Conservation (phyloP, 2,329 filamentous ascomycete species). For the Drechslerella dactyloides region DNA sequence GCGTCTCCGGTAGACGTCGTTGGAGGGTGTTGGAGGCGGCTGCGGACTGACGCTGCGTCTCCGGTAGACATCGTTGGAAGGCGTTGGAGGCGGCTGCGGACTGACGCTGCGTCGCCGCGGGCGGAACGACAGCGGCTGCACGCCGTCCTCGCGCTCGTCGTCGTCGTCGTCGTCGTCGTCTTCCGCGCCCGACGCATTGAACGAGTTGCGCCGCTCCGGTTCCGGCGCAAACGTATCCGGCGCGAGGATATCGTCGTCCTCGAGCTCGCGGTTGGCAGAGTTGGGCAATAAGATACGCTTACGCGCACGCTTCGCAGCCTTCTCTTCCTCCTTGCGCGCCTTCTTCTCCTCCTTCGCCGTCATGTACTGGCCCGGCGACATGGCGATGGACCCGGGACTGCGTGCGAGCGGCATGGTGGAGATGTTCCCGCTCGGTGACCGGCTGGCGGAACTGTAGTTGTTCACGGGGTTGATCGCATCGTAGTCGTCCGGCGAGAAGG, state of each 20-base stretch:
- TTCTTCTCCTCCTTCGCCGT: conserved; percentile 48
- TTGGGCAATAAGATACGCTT: conserved; percentile 52
- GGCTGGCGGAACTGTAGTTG: conserved; percentile 17
- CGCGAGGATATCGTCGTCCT: conserved; percentile 53
- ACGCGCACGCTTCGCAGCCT: conserved; percentile 51
- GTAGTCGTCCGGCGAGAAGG: conserved; percentile 54
- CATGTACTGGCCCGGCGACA: conserved; percentile 45
- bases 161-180: conserved; percentile 3
- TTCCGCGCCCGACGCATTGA: conserved; percentile 2
- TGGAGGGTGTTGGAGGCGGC: background rate
- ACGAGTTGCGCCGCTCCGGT: conserved; percentile 47
- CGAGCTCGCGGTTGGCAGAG: conserved; percentile 52
- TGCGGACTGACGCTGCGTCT: conserved; percentile 8
- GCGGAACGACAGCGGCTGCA: conserved; percentile 34
- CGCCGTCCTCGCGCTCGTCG: conserved; percentile 5
- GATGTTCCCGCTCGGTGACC: conserved; percentile 45
- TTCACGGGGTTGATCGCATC: conserved; percentile 54
- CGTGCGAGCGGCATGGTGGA: conserved; percentile 43
- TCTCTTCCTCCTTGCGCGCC: conserved; percentile 40
- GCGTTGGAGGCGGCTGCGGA: conserved; percentile 5
- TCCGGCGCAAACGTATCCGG: conserved; percentile 54
- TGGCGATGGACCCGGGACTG: conserved; percentile 35
- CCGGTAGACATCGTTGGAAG: background rate
- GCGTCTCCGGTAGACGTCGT: background rate
- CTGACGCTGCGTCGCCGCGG: conserved; percentile 42